Percentiles rank a stretch among this genome's conserved stretches.
Evolutionary conservation across 768 basidiomycete species (phyloP).

Genomic region (Suillus luteus): DNA sequence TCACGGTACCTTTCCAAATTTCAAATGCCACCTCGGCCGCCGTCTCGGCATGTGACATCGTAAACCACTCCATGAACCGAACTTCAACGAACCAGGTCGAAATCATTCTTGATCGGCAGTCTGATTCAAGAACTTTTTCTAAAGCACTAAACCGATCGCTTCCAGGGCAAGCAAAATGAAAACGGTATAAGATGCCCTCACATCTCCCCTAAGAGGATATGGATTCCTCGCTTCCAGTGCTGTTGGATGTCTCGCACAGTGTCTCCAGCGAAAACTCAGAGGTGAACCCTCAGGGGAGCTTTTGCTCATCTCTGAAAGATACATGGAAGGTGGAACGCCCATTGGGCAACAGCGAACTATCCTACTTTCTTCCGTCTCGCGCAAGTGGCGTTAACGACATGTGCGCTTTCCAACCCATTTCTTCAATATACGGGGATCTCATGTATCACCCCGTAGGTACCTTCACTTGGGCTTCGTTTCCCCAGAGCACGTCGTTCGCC

Average conservation of each 20-base stretch:
- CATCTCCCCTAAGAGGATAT: not conserved
- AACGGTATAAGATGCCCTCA: constrained; percentile 1
- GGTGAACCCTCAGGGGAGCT: not conserved
- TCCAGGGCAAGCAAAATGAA: not conserved
- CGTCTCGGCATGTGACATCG: no score
- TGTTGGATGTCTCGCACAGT: not conserved
- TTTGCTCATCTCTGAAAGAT: constrained; percentile 7
- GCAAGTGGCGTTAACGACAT: constrained; percentile 86
- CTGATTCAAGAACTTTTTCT: not conserved
- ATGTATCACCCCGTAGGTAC: constrained; percentile 55
- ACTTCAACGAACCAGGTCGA: not conserved
- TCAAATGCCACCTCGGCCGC: no score
- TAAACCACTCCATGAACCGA: not conserved
- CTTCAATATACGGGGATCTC: not conserved
- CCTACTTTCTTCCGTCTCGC: constrained; percentile 80
- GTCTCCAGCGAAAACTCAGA: not conserved
- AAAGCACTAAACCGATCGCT: not conserved
- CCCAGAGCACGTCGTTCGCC: constrained; percentile 42
- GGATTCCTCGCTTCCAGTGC: constrained; percentile 3
- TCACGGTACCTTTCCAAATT: no score
- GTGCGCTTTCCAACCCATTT: constrained; percentile 40
- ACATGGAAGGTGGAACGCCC: constrained; percentile 42
- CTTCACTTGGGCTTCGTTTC: constrained; percentile 71
- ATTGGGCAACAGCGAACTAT: constrained; percentile 75
- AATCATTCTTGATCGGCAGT: not conserved